Evolutionary conservation across 345 rosid genomes (phyloP).

Genomic region (Cochlearia excelsa): DNA sequence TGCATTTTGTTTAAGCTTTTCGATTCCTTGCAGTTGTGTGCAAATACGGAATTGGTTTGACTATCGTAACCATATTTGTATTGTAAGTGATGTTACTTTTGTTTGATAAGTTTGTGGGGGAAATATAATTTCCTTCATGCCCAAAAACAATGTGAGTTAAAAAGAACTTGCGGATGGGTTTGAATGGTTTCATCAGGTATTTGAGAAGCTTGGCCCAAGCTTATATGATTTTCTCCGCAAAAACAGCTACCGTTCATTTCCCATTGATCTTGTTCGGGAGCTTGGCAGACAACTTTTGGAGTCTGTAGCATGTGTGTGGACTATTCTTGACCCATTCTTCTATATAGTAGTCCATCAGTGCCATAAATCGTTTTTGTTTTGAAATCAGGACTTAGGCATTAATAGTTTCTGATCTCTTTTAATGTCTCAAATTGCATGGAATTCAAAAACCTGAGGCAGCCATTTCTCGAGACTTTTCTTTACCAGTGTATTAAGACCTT

Average conservation of each 20-base stretch:
- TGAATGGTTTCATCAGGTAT: conserved; percentile 95
- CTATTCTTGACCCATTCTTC: conserved; percentile 54
- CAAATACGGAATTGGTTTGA: conserved; percentile 99
- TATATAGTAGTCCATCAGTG: conserved; percentile 40
- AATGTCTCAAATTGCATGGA: conserved; percentile 4
- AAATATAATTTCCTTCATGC: conserved; percentile 34
- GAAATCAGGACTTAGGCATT: conserved; percentile 13
- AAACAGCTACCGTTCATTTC: conserved; percentile 98
- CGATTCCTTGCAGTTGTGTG: conserved; percentile 99
- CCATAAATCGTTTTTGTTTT: conserved; percentile 19
- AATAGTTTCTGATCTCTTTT: conserved; percentile 7
- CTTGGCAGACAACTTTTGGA: conserved; percentile 99
- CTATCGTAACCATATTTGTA: conserved; percentile 99
- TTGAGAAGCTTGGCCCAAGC: conserved; percentile 99
- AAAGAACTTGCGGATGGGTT: conserved; percentile 69
- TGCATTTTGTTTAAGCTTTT: conserved; percentile 54
- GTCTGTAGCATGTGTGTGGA: conserved; percentile 99
- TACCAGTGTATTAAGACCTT: conserved; percentile 7
- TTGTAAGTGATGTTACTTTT: conserved; percentile 81
- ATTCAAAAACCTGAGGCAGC: not conserved
- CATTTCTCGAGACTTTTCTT: conserved; percentile 7
- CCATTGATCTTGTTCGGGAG: conserved; percentile 99
- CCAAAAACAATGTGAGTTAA: conserved; percentile 60
- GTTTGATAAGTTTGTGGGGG: conserved; percentile 50
- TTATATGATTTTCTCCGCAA: conserved; percentile 98